Base-by-base conservation (phyloP, 352 stramenopile species). In the Discostella stelligera region DNA sequence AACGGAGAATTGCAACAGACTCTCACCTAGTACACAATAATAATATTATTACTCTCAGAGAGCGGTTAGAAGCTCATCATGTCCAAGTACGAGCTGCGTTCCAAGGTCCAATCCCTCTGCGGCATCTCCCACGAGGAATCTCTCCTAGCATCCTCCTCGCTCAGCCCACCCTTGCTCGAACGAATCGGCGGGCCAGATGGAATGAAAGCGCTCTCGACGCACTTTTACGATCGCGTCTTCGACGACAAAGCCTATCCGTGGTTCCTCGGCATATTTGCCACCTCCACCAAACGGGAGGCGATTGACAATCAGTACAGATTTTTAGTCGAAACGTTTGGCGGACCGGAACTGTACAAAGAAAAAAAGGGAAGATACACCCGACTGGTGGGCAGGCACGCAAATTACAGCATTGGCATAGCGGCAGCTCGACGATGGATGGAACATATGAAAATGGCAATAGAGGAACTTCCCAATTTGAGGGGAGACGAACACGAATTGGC, bases 301-400 rank as follows among this genome's bases (percentile, higher is more conserved):
- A 87, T 92, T 52, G 84, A 92, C 16, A 92, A 92, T 69, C 86
- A 90, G 66, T 89, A 84, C 75, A 66, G 74, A 66, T 92, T 88
- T 65, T 81, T 92, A 54, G 84, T 90, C 14, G 77, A 92, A 73
- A 88, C 77, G 0, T 90, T 92, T 77, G 84, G 86, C 27, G 86
- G 86, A 37, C 76, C 80, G 18, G 80, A 82, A 62, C 64, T 92
- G 11, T 74, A 77, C 54, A 83, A 68, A 44, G 53, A 86, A 41
- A 89, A 88, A 50, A 92, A 92, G 68, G 86, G 86, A 14, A 90
- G 90, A 63, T 87, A 89, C 55, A 86, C 75, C 2, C 27, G 86
- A 52, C 68, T 92, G 14, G 84, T 84, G 11, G 86, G 86, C 56
- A 50, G 86, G 54, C 86, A 92, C 77, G 84, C 86, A 3, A 85